Base-by-base conservation (phyloP, 2,329 filamentous ascomycete species). In the Fusarium illudens region DNA sequence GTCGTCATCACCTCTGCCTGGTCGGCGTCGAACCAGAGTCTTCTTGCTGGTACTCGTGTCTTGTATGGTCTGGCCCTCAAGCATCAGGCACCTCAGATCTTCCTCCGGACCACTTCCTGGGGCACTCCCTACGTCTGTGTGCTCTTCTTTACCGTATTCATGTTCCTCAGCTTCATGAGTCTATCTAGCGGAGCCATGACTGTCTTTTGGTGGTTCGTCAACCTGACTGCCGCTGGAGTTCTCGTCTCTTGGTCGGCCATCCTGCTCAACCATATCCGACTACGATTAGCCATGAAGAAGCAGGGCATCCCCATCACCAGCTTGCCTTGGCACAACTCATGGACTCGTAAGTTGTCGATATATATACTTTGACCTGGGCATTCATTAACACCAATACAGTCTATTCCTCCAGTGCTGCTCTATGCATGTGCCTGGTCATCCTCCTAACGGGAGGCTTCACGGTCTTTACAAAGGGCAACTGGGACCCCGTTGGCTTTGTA, bases 1-100 rank as follows among this genome's bases (percentile, higher is more conserved):
- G 83, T 94, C 25, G 89, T 94, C 70, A 84, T 94, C 68, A 92
- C 89, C 0, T 91, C 89, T 0, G 90, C 89, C 0, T 90, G 87
- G 79, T 92, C 90, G 0, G 84, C 90, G 0, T 88, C 86, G 0
- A 93, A 93, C 70, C 88, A 90, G 68, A 87, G 85, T 72, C 80
- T 94, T 32, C 80, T 84, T 37, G 81, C 86, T 1, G 87, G 87
- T 27, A 88, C 87, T 1, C 83, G 88, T 48, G 86, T 87, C 32
- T 79, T 90, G 5, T 87, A 88, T 65, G 86, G 84, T 4, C 79
- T 90, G 56, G 87, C 88, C 0, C 81, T 88, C 13, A 87, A 89
- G 75, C 79, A 80, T 19, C 87, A 89, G 64, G 84, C 88, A 0
- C 87, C 87, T 0, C 79, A 81, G 44, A 71, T 89, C 66, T 88